Evolutionary conservation across 345 rosid genomes (phyloP).

Genomic region (Cardiospermum halicacabum): DNA sequence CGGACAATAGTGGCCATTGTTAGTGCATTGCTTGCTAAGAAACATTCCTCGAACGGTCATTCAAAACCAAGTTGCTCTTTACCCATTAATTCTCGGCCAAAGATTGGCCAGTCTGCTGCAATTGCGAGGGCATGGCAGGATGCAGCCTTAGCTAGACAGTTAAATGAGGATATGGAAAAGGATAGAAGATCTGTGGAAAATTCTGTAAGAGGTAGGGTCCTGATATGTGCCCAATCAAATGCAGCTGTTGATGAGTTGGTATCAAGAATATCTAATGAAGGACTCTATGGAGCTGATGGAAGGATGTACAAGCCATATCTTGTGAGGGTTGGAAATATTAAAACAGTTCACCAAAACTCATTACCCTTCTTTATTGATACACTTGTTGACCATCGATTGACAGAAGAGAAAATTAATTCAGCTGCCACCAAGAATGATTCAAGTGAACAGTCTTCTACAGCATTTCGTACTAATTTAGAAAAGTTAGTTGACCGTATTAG

Average conservation of each 20-base stretch:
- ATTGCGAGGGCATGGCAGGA: conserved; percentile 93
- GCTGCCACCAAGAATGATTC: conserved; percentile 38
- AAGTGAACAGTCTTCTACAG: conserved; percentile 40
- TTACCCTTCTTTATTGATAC: conserved; percentile 82
- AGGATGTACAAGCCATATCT: conserved; percentile 87
- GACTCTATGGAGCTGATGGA: conserved; percentile 85
- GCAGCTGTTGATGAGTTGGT: conserved; percentile 99
- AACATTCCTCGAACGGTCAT: conserved; percentile 24
- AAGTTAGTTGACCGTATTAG: conserved; percentile 75
- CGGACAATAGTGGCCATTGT: conserved; percentile 90
- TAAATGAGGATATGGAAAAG: conserved; percentile 48
- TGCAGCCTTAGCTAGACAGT: conserved; percentile 88
- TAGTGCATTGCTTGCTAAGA: conserved; percentile 71
- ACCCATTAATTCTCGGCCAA: conserved; percentile 39
- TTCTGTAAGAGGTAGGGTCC: conserved; percentile 66
- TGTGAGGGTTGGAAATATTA: conserved; percentile 94
- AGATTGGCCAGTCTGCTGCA: conserved; percentile 62
- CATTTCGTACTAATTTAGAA: conserved; percentile 70
- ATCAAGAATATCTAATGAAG: conserved; percentile 68
- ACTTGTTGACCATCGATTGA: conserved; percentile 84
- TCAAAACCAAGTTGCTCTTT: conserved; percentile 36
- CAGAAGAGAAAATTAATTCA: conserved; percentile 56
- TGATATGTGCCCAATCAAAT: conserved; percentile 95
- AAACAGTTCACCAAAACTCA: conserved; percentile 81
- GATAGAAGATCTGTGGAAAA: conserved; percentile 39